Conservation (phyloP, 768 basidiomycete species). For the Boletus sensibilis region DNA sequence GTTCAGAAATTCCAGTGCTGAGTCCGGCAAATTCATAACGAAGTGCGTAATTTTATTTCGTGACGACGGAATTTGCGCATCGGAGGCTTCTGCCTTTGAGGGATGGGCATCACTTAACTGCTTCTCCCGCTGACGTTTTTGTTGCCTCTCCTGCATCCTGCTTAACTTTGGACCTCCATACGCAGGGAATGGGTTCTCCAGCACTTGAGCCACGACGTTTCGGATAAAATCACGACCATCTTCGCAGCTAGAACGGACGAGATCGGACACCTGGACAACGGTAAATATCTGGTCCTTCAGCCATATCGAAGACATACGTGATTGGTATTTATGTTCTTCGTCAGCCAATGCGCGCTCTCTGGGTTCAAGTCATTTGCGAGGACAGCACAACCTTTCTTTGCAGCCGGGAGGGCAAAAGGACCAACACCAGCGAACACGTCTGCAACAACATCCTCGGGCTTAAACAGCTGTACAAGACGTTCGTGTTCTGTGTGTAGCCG, state of each 20-base stretch:
- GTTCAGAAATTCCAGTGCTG: conserved; percentile 85
- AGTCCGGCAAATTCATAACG: conserved; percentile 97
- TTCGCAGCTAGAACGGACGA: conserved; percentile 70
- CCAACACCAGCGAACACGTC: conserved; percentile 98
- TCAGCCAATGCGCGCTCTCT: conserved; percentile 73
- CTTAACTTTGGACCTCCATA: conserved; percentile 44
- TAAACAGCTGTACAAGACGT: conserved; percentile 73
- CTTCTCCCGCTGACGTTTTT: conserved; percentile 40
- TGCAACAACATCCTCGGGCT: conserved; percentile 74
- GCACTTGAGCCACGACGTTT: conserved; percentile 48
- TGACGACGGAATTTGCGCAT: conserved; percentile 25
- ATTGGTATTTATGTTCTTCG: conserved; percentile 72
- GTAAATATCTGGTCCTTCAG: conserved; percentile 1
- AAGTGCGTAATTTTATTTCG: conserved; percentile 75
- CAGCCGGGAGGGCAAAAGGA: conserved; percentile 92
- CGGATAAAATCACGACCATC: conserved; percentile 90
- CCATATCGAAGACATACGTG: conserved; percentile 47
- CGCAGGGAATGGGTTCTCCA: conserved; percentile 65
- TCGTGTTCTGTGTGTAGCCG: conserved; percentile 90
- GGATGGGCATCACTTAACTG: not conserved
- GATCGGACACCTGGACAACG: conserved; percentile 52
- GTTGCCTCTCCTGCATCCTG: conserved; percentile 42
- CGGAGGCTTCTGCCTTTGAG: conserved; percentile 3
- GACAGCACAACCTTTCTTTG: conserved; percentile 86
- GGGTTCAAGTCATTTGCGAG: conserved; percentile 96